Percentiles rank a stretch among this genome's conserved stretches.
Conservation (phyloP, 2,329 filamentous ascomycete genomes). For the Arthroderma uncinatum region DNA sequence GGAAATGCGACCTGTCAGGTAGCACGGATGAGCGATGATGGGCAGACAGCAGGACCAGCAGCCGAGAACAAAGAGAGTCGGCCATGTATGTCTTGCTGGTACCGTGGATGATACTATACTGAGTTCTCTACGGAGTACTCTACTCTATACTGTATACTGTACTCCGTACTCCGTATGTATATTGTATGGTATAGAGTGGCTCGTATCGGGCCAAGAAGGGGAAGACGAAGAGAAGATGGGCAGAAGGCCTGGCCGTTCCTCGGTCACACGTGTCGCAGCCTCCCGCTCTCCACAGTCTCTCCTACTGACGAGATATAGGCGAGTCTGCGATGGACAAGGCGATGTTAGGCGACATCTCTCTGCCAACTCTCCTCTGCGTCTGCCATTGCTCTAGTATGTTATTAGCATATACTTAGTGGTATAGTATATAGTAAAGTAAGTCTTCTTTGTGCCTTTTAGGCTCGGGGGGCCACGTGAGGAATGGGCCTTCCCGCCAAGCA, state of each 20-base stretch:
- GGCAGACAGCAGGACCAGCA: neutral
- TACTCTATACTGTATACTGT: too few species aligned
- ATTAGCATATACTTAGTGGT: too few species aligned
- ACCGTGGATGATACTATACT: too few species aligned
- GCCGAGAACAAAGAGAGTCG: neutral
- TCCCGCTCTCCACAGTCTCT: constrained; percentile 5
- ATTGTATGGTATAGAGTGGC: neutral
- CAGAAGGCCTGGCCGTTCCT: neutral
- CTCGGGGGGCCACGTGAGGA: constrained; percentile 1
- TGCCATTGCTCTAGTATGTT: too few species aligned
- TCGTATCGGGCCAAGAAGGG: neutral
- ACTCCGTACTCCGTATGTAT: too few species aligned
- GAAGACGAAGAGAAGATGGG: neutral
- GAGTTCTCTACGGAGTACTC: too few species aligned
- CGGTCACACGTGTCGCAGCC: neutral
- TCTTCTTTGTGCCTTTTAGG: neutral
- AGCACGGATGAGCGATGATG: neutral
- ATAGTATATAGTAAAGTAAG: too few species aligned
- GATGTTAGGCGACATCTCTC: too few species aligned
- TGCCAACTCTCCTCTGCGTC: too few species aligned
- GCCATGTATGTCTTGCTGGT: neutral
- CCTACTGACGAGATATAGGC: too few species aligned
- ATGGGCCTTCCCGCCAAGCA: neutral
- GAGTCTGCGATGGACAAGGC: too few species aligned
- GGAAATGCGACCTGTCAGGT: constrained; percentile 3